Conservation (phyloP, 108 stramenopile species). For the Nitzschia putrida region DNA sequence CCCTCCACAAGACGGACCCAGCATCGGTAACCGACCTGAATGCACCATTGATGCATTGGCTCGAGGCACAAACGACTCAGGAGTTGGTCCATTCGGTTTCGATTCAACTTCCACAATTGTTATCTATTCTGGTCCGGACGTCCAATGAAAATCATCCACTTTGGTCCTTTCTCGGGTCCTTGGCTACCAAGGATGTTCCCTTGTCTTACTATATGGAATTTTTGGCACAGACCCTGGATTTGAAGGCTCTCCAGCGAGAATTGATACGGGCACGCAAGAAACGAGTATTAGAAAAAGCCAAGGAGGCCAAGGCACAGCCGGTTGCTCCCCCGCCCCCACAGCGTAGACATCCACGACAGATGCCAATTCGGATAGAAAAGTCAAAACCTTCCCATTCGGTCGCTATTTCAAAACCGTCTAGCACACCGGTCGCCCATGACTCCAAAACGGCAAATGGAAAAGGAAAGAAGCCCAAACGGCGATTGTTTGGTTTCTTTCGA, state of each 20-base stretch:
- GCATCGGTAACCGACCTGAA: too few relatives aligned
- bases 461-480: neutral
- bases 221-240: constrained; percentile 18
- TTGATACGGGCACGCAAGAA: constrained; percentile 16
- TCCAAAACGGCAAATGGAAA: neutral
- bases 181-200: neutral
- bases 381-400: neutral
- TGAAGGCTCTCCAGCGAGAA: constrained; percentile 1
- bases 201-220: constrained; percentile 34
- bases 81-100: too few relatives aligned
- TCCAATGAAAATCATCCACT: too few relatives aligned
- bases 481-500: constrained; percentile 26
- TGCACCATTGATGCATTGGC: too few relatives aligned
- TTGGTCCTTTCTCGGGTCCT: too few relatives aligned
- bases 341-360: constrained; percentile 8
- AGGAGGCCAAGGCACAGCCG: neutral
- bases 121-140: too few relatives aligned
- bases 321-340: neutral
- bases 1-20: too few relatives aligned
- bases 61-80: too few relatives aligned
- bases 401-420: neutral
- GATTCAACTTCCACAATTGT: too few relatives aligned
- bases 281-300: neutral
- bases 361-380: constrained; percentile 13
- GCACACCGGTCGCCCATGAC: neutral